Evolutionary conservation across 106 monocot species (phyloP).

Genomic region (Ottelia alismoides): DNA sequence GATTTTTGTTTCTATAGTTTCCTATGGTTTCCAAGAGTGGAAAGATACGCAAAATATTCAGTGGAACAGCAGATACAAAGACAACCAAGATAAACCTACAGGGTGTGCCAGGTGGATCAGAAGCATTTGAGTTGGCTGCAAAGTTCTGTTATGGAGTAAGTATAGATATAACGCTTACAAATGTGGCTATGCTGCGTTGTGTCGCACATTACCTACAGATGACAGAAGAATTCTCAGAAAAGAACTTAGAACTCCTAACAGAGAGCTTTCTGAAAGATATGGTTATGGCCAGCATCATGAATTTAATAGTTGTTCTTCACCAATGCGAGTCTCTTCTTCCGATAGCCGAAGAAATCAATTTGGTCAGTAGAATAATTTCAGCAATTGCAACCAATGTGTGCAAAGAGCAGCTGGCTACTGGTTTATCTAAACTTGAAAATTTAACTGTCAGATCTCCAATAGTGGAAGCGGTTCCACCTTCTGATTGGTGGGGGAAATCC

Average conservation of each 20-base stretch:
- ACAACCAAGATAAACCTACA: slow-evolving; percentile 43
- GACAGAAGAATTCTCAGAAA: slow-evolving; percentile 73
- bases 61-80: slow-evolving; percentile 51
- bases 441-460: slow-evolving; percentile 3
- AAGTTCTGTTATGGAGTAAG: slow-evolving; percentile 72
- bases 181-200: slow-evolving; percentile 65
- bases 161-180: slow-evolving; percentile 48
- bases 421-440: slow-evolving; percentile 64
- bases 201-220: slow-evolving; percentile 67
- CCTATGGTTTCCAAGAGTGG: slow-evolving; percentile 83
- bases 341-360: slow-evolving; percentile 49
- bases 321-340: slow-evolving; percentile 58
- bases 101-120: slow-evolving; percentile 55
- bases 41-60: slow-evolving; percentile 71
- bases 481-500: slow-evolving; percentile 63
- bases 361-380: slow-evolving; percentile 34
- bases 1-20: slow-evolving; percentile 33
- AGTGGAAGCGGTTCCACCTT: slow-evolving; percentile 14
- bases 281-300: slow-evolving; percentile 39
- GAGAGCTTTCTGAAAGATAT: slow-evolving; percentile 51
- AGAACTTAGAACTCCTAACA: slow-evolving; percentile 39
- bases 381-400: slow-evolving; percentile 48
- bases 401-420: slow-evolving; percentile 63
- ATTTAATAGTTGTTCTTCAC: slow-evolving; percentile 54
- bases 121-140: slow-evolving; percentile 75